Conservation (phyloP, 2,329 filamentous ascomycete species). For the Ophiostoma pallidulum region DNA sequence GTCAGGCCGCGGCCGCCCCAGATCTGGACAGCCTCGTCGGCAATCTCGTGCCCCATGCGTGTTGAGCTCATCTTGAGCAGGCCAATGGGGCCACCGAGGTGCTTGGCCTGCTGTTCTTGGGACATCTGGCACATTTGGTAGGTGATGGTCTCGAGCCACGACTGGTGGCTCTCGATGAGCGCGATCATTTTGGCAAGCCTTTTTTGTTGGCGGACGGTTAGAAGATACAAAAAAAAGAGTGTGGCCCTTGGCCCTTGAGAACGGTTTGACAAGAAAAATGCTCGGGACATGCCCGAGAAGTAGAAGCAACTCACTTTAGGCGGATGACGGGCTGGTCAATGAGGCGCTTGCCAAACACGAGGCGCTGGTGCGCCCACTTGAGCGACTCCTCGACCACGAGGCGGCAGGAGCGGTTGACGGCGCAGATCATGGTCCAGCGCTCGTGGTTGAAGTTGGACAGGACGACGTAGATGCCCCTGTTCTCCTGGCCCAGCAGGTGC, state of each 20-base stretch:
- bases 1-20: slow-evolving; percentile 77
- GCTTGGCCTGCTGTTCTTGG: slow-evolving; percentile 64
- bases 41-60: slow-evolving; percentile 69
- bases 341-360: slow-evolving; percentile 74
- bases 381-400: slow-evolving; percentile 72
- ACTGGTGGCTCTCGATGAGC: slow-evolving; percentile 69
- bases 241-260: too few species aligned
- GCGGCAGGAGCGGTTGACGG: slow-evolving; percentile 54
- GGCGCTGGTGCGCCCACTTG: slow-evolving; percentile 80
- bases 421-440: slow-evolving; percentile 65
- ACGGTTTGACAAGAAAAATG: background rate
- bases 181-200: slow-evolving; percentile 88
- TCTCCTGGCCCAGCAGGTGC: slow-evolving; percentile 70
- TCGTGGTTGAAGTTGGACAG: slow-evolving; percentile 86
- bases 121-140: slow-evolving; percentile 84
- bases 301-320: slow-evolving; percentile 50
- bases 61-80: slow-evolving; percentile 73
- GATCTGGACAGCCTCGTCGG: slow-evolving; percentile 76
- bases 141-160: slow-evolving; percentile 76
- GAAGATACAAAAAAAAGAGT: too few species aligned
- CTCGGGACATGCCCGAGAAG: background rate
- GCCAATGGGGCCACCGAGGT: slow-evolving; percentile 71
- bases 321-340: slow-evolving; percentile 77
- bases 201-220: too few species aligned
- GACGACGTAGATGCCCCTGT: slow-evolving; percentile 79